phyloP scores from a whole-genome alignment of 352 stramenopile genomes.

The Aphanomyces cochlioides region DNA sequence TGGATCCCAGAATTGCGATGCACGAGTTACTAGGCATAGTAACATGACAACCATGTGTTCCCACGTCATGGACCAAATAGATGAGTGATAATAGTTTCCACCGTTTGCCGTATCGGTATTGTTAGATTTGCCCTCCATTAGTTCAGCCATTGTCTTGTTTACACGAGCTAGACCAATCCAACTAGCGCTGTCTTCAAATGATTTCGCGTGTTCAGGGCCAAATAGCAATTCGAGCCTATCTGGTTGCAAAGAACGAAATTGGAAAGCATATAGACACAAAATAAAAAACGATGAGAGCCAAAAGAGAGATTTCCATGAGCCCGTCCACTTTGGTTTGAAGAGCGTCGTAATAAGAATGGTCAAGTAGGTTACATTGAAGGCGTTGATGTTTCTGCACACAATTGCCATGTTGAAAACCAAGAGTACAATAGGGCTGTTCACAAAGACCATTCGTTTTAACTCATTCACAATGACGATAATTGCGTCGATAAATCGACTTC shows the following conservation, averaged over 20 bases:
- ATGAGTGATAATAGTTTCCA: conserved; percentile 20
- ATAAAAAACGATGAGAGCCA: conserved; percentile 28
- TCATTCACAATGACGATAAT: background rate
- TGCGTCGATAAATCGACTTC: conserved; percentile 18
- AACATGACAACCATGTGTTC: conserved; percentile 25
- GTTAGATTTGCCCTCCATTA: background rate
- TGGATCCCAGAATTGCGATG: conserved; percentile 28
- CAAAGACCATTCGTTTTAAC: conserved; percentile 19
- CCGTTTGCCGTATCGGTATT: conserved; percentile 7
- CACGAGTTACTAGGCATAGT: conserved; percentile 23
- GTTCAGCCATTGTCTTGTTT: background rate
- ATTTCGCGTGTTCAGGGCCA: background rate
- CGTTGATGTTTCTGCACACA: conserved; percentile 28
- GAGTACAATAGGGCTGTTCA: conserved; percentile 28
- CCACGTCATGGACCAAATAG: conserved; percentile 24
- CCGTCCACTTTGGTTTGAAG: conserved; percentile 20
- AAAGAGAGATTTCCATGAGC: conserved; percentile 26
- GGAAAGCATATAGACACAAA: conserved; percentile 22
- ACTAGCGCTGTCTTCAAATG: conserved; percentile 8
- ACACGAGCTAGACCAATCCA: conserved; percentile 26
- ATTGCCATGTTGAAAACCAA: conserved; percentile 27
- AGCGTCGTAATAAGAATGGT: conserved; percentile 14
- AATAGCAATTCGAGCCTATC: conserved; percentile 3
- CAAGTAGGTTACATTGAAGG: conserved; percentile 29
- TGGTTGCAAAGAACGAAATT: conserved; percentile 23